Evolutionary conservation across 2,329 filamentous ascomycete species (phyloP), one percentile per base, ranked within the genome.

Genomic region (Pyrenochaeta sp.): DNA sequence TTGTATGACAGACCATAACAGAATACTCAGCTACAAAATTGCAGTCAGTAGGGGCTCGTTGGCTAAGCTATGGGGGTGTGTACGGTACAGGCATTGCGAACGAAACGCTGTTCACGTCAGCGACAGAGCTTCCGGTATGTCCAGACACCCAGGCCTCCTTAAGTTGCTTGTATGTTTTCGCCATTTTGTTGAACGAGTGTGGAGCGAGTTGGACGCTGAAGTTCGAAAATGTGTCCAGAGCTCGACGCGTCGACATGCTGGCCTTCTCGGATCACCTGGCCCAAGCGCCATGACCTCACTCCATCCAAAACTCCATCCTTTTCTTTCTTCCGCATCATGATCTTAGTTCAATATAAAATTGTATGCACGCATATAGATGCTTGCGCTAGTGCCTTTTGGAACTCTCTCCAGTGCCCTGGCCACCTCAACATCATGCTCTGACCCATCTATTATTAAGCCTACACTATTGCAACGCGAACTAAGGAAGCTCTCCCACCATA

Each of bases 71-170:
- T 59, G 70, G 56, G 56, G 47, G 40, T 51, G 61, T 65, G 52
- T 64, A 67, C 68, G 56, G 64, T 85, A 97, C 95, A 71, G 93
- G 88, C 71, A 92, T 91, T 60, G 96, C 89, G 43, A 90, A 84
- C 42, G 91, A 92, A 64, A 98, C 90, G 66, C 86, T 84, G 74
- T 93, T 94, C 79, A 99, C 93, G 75, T 99, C 95, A 64, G 83
- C 80, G 56, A 96, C 87, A 29, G 87, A 84, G 54, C 95, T 92
- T 35, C 95, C 95, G 6, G 89, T 88, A 27, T 97, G 86, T 74
- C 92, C 91, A 49, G 94, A 97, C 70, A 99, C 95, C 75, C 97
- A 97, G 72, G 92, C 92, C 81, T 96, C 93, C 80, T 99, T 99
- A 64, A 90, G 83, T 69, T 90, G 86, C 79, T 97, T 99, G 82